A percentile compares a stretch with the other conserved stretches of the same genome.
Conservation (phyloP, 768 basidiomycete species). For the Kwoniella mangroviensis region DNA sequence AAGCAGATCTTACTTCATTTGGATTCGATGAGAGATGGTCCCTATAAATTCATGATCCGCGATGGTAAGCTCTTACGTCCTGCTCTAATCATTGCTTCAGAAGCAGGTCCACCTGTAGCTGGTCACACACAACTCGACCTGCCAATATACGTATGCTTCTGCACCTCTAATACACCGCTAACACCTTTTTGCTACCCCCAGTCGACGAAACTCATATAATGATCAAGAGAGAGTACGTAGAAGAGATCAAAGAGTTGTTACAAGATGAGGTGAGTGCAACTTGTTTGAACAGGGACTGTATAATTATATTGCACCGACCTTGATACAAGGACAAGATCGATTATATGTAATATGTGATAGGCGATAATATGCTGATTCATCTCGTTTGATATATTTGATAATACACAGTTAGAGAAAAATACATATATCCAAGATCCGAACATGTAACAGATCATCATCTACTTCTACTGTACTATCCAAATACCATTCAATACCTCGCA, state of each 20-base stretch:
- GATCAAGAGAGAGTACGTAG: slow-evolving; percentile 42
- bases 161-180: background rate
- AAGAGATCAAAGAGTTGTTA: slow-evolving; percentile 47
- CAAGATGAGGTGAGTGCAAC: slow-evolving; percentile 44
- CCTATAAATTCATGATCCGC: slow-evolving; percentile 42
- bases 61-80: slow-evolving; percentile 32
- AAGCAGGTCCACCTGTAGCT: no score
- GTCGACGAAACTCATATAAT: slow-evolving; percentile 50
- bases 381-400: background rate
- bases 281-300: no score
- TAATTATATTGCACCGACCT: no score
- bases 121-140: no score
- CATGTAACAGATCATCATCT: slow-evolving; percentile 10
- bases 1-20: slow-evolving; percentile 52
- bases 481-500: slow-evolving; percentile 1
- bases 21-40: slow-evolving; percentile 40
- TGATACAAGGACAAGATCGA: no score
- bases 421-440: slow-evolving; percentile 49
- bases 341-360: no score
- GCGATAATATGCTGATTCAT: slow-evolving; percentile 3
- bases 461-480: background rate
- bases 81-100: background rate
- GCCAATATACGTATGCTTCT: background rate
- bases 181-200: background rate
- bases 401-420: slow-evolving; percentile 49